Evolutionary conservation across 345 rosid genomes (phyloP), one percentile per base, ranked within the genome.

Genomic region (Eutrema yunnanense): DNA sequence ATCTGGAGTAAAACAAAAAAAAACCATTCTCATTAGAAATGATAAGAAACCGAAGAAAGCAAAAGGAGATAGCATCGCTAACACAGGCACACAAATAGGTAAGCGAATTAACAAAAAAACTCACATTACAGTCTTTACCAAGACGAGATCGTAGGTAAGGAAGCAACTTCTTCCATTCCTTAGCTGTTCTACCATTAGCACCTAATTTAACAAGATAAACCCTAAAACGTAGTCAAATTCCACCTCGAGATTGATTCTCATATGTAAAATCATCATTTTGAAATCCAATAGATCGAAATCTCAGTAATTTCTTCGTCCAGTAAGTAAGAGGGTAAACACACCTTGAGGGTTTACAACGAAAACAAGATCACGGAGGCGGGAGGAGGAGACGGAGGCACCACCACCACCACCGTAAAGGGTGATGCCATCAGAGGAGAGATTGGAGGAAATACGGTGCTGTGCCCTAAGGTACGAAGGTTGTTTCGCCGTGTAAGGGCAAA

Each of bases 301-400:
- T 67, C 42, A 53, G 27, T 53, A 9, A 38, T 43, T 52, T 68
- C 34, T 44, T 43, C 51, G 4, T 47, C 37, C 13, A 50, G 2
- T 41, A 22, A 40, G 62, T 60, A 67, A 68, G 57, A 67, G 32
- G 33, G 10, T 1, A 36, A 69, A 48, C 29, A 6, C 6, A 92
- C 99, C 99, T 82, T 78, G 82, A 13, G 99, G 97, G 69, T 95
- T 95, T 77, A 95, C 96, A 66, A 95, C 74, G 83, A 95, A 92
- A 69, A 95, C 93, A 74, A 95, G 87, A 70, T 95, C 92, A 63
- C 96, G 97, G 63, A 85, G 92, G 80, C 79, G 79, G 74, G 87
- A 36, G 29, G 94, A 78, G 72, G 89, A 72, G 70, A 80, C 22
- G 42, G 36, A 5, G 40, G 9, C 67, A 40, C 47, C 29, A 65